phyloP scores from a whole-genome alignment of 2,329 filamentous ascomycete genomes.

The Xylaria sp. region DNA sequence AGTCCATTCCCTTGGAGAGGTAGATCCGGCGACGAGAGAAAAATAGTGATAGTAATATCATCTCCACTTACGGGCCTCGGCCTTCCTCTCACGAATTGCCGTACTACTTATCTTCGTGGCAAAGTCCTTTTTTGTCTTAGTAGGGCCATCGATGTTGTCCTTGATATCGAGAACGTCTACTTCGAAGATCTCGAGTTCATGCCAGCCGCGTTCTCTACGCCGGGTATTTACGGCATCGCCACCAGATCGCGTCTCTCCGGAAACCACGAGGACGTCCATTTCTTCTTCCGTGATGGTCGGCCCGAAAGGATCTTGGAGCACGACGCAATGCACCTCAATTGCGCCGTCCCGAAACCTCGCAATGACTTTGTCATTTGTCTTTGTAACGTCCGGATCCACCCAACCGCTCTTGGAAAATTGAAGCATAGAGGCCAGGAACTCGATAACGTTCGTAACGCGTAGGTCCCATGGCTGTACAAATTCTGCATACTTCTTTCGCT shows the following conservation, averaged over 20 bases:
- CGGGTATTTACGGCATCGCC: constrained; percentile 89
- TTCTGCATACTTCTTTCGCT: constrained; percentile 88
- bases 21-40: constrained; percentile 13
- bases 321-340: constrained; percentile 79
- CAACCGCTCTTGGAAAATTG: constrained; percentile 57
- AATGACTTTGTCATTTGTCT: constrained; percentile 59
- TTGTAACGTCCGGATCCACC: constrained; percentile 53
- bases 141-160: constrained; percentile 59
- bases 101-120: constrained; percentile 92
- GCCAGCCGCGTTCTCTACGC: constrained; percentile 80
- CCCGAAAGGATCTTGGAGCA: constrained; percentile 89
- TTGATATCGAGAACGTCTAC: constrained; percentile 85
- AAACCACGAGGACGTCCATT: constrained; percentile 86
- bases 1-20: neutral
- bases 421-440: constrained; percentile 77
- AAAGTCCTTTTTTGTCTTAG: constrained; percentile 71
- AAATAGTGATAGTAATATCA: constrained; percentile 1
- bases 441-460: constrained; percentile 74
- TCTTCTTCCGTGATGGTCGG: constrained; percentile 86
- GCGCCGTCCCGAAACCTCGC: constrained; percentile 68
- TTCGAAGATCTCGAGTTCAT: constrained; percentile 80
- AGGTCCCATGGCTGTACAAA: constrained; percentile 83
- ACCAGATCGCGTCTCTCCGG: constrained; percentile 85
- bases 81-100: constrained; percentile 71
- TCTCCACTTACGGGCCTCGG: constrained; percentile 39